phyloP scores from a whole-genome alignment of 78 protist genomes.

The Paratrimastix pyriformis region DNA sequence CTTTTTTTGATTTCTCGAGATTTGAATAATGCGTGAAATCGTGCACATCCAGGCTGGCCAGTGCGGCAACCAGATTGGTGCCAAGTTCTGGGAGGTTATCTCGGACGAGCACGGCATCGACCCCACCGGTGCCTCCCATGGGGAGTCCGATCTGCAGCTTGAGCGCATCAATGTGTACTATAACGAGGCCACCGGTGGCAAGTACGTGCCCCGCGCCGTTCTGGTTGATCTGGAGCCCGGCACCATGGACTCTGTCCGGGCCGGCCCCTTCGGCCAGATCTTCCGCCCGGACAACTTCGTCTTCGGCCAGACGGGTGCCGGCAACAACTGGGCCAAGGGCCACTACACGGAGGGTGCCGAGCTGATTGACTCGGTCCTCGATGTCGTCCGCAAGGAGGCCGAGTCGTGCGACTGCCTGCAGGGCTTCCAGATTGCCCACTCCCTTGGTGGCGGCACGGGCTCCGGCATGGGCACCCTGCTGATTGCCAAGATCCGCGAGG shows the following conservation, averaged over 20 bases:
- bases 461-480: conserved; percentile 82
- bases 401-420: conserved; percentile 97
- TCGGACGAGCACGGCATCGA: conserved; percentile 93
- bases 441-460: conserved; percentile 99
- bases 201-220: conserved; percentile 94
- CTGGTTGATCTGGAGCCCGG: conserved; percentile 97
- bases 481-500: conserved; percentile 75
- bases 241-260: conserved; percentile 84
- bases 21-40: no score
- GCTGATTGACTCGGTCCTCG: conserved; percentile 86
- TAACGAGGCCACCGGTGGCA: conserved; percentile 85
- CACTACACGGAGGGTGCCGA: conserved; percentile 94
- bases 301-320: conserved; percentile 89
- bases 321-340: no score
- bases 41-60: no score
- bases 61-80: conserved; percentile 92
- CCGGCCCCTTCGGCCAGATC: conserved; percentile 78
- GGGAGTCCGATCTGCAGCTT: conserved; percentile 76
- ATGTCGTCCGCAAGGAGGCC: conserved; percentile 87
- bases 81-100: conserved; percentile 67
- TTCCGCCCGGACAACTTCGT: conserved; percentile 92
- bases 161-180: conserved; percentile 94
- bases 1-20: no score
- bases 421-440: conserved; percentile 96
- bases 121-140: conserved; percentile 83